A percentile compares a stretch with the other conserved stretches of the same genome.
phyloP scores from a whole-genome alignment of 202 grass and related monocot genomes.

The Panicum hallii region DNA sequence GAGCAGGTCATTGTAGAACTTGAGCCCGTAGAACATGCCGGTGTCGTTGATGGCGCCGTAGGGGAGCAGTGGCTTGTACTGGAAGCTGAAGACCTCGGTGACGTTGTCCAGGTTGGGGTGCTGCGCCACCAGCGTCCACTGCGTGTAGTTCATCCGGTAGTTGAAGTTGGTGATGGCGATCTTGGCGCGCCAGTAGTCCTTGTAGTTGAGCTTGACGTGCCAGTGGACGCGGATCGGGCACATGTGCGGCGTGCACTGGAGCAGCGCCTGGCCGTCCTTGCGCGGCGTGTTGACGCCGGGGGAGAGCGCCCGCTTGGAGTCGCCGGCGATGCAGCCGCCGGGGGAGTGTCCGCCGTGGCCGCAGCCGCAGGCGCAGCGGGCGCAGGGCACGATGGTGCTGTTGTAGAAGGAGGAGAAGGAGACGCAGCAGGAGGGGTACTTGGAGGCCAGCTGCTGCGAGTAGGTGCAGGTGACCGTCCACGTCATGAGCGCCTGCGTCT shows the following conservation, averaged over 20 bases:
- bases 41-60: slow-evolving; percentile 88
- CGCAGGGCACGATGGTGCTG: slow-evolving; percentile 83
- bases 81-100: slow-evolving; percentile 95
- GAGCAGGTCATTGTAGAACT: slow-evolving; percentile 83
- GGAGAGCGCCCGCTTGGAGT: slow-evolving; percentile 64
- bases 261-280: slow-evolving; percentile 72
- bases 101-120: slow-evolving; percentile 95
- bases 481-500: slow-evolving; percentile 93
- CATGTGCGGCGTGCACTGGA: slow-evolving; percentile 95
- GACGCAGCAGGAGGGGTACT: slow-evolving; percentile 81
- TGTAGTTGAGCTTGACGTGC: slow-evolving; percentile 99
- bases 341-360: slow-evolving; percentile 46
- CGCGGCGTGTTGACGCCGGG: slow-evolving; percentile 80
- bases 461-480: slow-evolving; percentile 94
- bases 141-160: slow-evolving; percentile 96
- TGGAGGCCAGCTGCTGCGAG: slow-evolving; percentile 76
- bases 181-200: slow-evolving; percentile 94
- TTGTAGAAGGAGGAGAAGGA: slow-evolving; percentile 99
- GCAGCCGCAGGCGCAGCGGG: slow-evolving; percentile 79
- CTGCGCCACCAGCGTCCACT: slow-evolving; percentile 90
- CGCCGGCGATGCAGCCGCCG: slow-evolving; percentile 54
- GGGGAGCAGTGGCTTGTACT: slow-evolving; percentile 77
- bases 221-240: slow-evolving; percentile 93
- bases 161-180: slow-evolving; percentile 95
- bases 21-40: slow-evolving; percentile 93